Evolutionary conservation across 2,329 filamentous ascomycete species (phyloP), one percentile per base, ranked within the genome.

Genomic region (Microcyclospora pomicola): DNA sequence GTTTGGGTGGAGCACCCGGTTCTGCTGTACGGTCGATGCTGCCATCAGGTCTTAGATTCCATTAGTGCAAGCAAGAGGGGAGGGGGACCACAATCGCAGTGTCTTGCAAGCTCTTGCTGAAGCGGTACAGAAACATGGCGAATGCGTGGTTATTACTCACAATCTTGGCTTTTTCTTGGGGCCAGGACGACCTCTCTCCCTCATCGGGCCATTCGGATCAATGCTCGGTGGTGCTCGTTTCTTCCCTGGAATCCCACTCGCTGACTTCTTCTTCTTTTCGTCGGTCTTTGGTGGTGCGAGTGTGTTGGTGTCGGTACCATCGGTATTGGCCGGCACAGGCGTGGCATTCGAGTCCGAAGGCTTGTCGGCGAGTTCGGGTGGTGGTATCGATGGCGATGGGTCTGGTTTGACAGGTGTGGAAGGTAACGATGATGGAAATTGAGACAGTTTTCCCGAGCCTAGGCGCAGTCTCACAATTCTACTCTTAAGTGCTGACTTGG

Each of bases 161-260:
- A 94, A 65, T 70, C 82, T 79, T 48, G 82, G 79, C 67, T 92
- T 94, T 75, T 95, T 94, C 74, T 95, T 96, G 0, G 88, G 88
- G 6, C 88, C 88, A 6, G 91, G 88, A 66, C 93, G 92, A 56
- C 82, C 82, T 57, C 52, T 39, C 40, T 58, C 54, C 19, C 48
- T 44, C 38, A 49, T 48, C 7, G 51, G 50, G 11, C 48, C 51
- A 36, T 53, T 51, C 13, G 53, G 53, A 46, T 87, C 82, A 53
- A 65, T 56, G 29, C 51, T 50, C 5, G 56, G 52, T 16, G 56
- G 52, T 42, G 57, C 54, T 34, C 54, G 45, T 44, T 56, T 58
- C n/a, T 51, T 44, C n/a, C 50, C 53, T 31, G 30, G 12, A n/a
- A 31, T 15, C 30, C 14, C 12, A 24, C 39, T 36, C 27, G 38